phyloP scores from a whole-genome alignment of 108 stramenopile species.

The Stephanodiscus minutulus region DNA sequence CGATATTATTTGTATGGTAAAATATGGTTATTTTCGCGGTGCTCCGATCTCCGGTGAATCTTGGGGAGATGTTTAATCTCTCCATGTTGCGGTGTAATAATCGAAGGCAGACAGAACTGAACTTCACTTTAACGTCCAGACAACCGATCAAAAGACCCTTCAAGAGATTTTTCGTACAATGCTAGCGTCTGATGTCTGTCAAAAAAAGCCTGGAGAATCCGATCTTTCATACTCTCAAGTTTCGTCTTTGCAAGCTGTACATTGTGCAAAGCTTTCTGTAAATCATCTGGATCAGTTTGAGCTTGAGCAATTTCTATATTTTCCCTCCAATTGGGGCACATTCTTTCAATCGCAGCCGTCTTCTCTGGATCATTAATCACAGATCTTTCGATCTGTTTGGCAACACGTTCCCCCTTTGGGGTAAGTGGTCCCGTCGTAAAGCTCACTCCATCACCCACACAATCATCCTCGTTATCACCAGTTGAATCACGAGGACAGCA shows the following conservation, averaged over 20 bases:
- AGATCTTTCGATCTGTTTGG: conserved; percentile 21
- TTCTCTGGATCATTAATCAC: conserved; percentile 10
- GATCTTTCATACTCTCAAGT: conserved; percentile 25
- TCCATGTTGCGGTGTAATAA: neutral
- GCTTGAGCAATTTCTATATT: conserved; percentile 28
- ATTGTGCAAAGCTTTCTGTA: conserved; percentile 20
- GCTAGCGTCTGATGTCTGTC: conserved; percentile 36
- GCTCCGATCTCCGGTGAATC: no score
- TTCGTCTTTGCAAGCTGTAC: conserved; percentile 17
- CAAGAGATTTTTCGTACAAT: conserved; percentile 33
- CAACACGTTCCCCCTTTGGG: conserved; percentile 19
- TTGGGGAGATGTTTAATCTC: neutral
- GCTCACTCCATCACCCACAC: neutral
- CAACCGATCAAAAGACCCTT: conserved; percentile 21
- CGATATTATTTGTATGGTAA: no score
- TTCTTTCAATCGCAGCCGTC: conserved; percentile 26
- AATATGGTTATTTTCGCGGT: no score
- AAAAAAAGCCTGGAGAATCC: conserved; percentile 34
- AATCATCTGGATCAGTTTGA: conserved; percentile 21
- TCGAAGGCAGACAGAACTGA: no score
- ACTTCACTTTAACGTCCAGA: neutral
- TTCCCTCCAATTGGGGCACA: conserved; percentile 36
- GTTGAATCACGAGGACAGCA: neutral
- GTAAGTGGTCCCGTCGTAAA: conserved; percentile 7
- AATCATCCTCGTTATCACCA: conserved; percentile 8